These are phyloP conservation scores for Exophiala xenobiotica DNA, from an alignment of 2,329 filamentous ascomycete genomes.

Conservation along the genomic window DNA sequence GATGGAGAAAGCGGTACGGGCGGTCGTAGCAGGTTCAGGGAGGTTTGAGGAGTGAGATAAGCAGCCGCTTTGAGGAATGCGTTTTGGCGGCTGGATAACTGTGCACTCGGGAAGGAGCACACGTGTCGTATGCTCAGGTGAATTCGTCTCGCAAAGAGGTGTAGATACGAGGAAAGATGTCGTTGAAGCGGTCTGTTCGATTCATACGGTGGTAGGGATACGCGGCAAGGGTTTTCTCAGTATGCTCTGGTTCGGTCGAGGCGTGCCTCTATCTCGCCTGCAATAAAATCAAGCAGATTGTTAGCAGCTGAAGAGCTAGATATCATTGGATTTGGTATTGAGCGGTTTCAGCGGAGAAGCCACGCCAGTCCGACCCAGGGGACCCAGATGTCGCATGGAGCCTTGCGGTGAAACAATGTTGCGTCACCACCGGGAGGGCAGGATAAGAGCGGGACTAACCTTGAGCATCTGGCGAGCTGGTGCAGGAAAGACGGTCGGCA, in stretches of 20 bases:
- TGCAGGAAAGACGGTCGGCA: not conserved
- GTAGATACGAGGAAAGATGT: conserved; percentile 3
- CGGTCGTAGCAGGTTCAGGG: conserved; percentile 31
- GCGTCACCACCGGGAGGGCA: conserved; percentile 21
- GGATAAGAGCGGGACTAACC: conserved; percentile 20
- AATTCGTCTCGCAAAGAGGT: conserved; percentile 3
- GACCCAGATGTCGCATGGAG: conserved; percentile 21
- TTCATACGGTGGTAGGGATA: not conserved
- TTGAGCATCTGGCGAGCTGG: not conserved
- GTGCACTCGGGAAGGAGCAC: conserved; percentile 23
- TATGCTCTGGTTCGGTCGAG: too few relatives aligned
- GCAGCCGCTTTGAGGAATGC: conserved; percentile 36
- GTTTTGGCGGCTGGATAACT: conserved; percentile 31
- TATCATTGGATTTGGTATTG: conserved; percentile 3
- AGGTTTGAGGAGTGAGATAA: conserved; percentile 37
- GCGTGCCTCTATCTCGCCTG: conserved; percentile 21
- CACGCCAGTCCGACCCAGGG: not conserved
- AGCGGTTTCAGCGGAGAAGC: not conserved
- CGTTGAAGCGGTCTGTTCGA: conserved; percentile 3
- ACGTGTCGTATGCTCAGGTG: conserved; percentile 25
- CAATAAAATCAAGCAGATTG: conserved; percentile 1
- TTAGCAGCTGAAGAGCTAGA: conserved; percentile 14
- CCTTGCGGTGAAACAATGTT: conserved; percentile 23
- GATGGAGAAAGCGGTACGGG: conserved; percentile 10
- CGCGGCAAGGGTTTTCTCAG: conserved; percentile 7